Conservation (phyloP, 305 asterid genomes). For the Plantago lanceolata region DNA sequence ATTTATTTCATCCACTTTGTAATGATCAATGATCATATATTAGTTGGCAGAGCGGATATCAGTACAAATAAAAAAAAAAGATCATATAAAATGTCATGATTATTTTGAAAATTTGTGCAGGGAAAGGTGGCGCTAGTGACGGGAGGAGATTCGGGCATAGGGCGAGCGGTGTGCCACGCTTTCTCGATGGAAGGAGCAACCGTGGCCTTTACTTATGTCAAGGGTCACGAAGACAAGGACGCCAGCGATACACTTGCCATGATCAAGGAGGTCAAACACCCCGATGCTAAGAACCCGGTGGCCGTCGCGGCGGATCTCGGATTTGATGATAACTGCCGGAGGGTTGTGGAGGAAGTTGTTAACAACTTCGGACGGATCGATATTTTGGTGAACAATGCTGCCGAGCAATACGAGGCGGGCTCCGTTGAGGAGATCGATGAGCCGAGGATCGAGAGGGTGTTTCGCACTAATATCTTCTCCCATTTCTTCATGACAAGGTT, state of each 20-base stretch:
- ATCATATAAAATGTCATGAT: not conserved
- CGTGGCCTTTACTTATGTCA: slow-evolving; percentile 32
- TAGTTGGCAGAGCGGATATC: no score
- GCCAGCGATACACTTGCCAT: slow-evolving; percentile 27
- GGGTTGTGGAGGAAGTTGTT: slow-evolving; percentile 62
- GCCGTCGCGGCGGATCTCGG: slow-evolving; percentile 60
- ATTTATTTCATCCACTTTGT: not conserved
- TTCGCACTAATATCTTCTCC: slow-evolving; percentile 65
- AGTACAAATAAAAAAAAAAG: no score
- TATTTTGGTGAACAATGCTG: slow-evolving; percentile 69
- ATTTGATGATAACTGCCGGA: slow-evolving; percentile 62
- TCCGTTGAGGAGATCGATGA: slow-evolving; percentile 74
- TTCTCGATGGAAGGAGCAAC: slow-evolving; percentile 35
- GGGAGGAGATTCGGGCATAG: slow-evolving; percentile 39
- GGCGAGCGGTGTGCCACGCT: slow-evolving; percentile 28
- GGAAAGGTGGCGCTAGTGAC: slow-evolving; percentile 36
- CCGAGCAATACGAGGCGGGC: slow-evolving; percentile 52
- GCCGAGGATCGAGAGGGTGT: slow-evolving; percentile 61
- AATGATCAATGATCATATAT: no score
- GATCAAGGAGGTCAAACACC: not conserved
- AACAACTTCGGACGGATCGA: slow-evolving; percentile 49
- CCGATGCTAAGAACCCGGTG: not conserved
- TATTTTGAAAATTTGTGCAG: slow-evolving; percentile 2
- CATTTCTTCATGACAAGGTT: slow-evolving; percentile 55
- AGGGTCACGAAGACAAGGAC: slow-evolving; percentile 31